Base-by-base conservation (phyloP, 345 rosid species). In the Dipteronia dyeriana region DNA sequence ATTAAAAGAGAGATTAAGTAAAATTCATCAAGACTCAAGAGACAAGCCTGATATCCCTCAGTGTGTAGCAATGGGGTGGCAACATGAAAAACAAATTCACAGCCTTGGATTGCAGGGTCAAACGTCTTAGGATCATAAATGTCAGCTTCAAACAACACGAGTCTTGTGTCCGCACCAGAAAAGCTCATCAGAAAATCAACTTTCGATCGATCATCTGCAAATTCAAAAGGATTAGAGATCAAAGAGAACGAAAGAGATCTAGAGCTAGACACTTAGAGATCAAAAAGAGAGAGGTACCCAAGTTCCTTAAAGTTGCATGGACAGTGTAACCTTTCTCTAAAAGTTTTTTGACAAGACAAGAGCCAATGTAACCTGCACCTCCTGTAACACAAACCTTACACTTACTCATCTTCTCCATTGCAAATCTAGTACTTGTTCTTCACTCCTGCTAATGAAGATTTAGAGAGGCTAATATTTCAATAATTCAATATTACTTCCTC, bases 341-440 rank as follows among this genome's bases (percentile, higher is more conserved):
- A 31, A 85, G 82, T 73, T 78, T 83, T 49, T 54, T 83, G 70
- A 85, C 74, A 29, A 83, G 82, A 70, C 39, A 78, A 22, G 88
- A 85, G 4, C 66, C 87, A 43, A 87, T 65, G 60, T 71, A 81
- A 45, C 87, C 83, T 12, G 84, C 59, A 22, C 80, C 85, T 38
- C 90, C 87, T 5, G 88, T 85, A 47, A 85, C 88, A 47, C 90
- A 85, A 2, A 84, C 87, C 75, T 73, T 86, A 23, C 79, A 75
- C 1, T 47, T 66, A 0, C 41, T 65, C 38, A 34, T 34, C 38
- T 75, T 72, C 80, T 77, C 86, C 86, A 85, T 82, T 79, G 26
- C 49, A 13, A 17, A 17, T n/a, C 41, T 11, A 34, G 38, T 34
- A 12, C 43, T 16, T 53, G n/a, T 53, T 51, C n/a, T 16, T 53